Base-by-base conservation (phyloP, 208 protist genomes). In the Leishmania amazonensis region DNA sequence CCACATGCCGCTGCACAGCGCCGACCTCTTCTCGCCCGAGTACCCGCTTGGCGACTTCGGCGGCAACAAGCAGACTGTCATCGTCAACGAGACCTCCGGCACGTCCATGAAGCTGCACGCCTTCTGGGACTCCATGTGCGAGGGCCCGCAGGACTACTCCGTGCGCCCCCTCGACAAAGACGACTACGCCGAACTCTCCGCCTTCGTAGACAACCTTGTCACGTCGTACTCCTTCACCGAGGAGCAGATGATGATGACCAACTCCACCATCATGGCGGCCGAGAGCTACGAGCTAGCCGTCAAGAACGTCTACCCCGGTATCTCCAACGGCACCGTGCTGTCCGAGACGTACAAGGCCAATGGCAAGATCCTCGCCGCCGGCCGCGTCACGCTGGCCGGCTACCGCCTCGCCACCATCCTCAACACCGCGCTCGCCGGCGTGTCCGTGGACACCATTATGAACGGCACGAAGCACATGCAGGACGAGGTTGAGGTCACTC, bases 41-140 rank as follows among this genome's bases (percentile, higher is more conserved):
- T 91, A 89, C 79, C 86, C 88, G 45, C 49, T 79, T 11, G 89
- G 90, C 13, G 90, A 94, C 80, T 11, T 49, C 54, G 90, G 90
- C 51, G 90, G 90, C 54, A 94, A 94, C 80, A 31, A 64, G 58
- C 79, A 85, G 60, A 64, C 24, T 11, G 85, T 94, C 65, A n/a
- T 75, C 13, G 42, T 92, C 40, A 49, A 85, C 67, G 51, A 73
- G 9, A 28, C 75, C 35, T 38, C 49, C 28, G 76, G 78, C 62
- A 65, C 19, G 3, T 71, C 8, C 28, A 86, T 83, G 87, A 91
- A 81, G 57, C 84, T 94, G 60, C 90, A 94, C 75, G 79, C 83
- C 19, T 71, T 94, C 73, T 94, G 90, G 90, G 90, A 94, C 76
- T 88, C 83, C 60, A 90, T 94, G 72, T 87, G 87, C 72, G 74